Evolutionary conservation across 2,329 filamentous ascomycete genomes (phyloP).

Genomic region (Colletotrichum lini): DNA sequence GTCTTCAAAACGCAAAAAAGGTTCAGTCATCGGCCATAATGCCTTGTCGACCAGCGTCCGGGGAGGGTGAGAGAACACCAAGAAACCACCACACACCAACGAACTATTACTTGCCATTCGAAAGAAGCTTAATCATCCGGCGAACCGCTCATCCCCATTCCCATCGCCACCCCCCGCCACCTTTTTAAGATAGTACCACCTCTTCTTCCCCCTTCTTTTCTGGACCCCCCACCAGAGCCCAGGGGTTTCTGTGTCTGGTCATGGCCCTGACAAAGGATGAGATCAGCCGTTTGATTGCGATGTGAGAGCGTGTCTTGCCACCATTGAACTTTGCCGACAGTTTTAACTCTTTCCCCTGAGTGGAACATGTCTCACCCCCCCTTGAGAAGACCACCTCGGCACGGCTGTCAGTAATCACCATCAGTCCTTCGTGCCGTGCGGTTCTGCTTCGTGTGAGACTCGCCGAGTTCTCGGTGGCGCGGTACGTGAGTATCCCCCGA

Average conservation of each 20-base stretch:
- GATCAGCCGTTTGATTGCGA: conserved; percentile 8
- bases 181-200: no score
- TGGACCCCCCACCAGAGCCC: background rate
- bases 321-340: background rate
- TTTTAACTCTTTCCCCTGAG: background rate
- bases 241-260: background rate
- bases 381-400: no score
- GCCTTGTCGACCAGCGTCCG: background rate
- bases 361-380: background rate
- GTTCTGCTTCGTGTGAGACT: no score
- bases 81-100: no score
- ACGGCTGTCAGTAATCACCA: background rate
- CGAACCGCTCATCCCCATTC: background rate
- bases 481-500: background rate
- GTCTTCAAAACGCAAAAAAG: background rate
- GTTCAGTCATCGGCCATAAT: background rate
- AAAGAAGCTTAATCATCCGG: background rate
- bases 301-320: background rate
- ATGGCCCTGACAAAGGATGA: background rate
- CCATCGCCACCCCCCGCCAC: background rate
- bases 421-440: background rate
- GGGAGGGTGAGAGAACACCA: background rate
- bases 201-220: no score
- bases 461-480: no score
- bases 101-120: no score